phyloP scores from a whole-genome alignment of 345 rosid genomes.

The Salix udensis region DNA sequence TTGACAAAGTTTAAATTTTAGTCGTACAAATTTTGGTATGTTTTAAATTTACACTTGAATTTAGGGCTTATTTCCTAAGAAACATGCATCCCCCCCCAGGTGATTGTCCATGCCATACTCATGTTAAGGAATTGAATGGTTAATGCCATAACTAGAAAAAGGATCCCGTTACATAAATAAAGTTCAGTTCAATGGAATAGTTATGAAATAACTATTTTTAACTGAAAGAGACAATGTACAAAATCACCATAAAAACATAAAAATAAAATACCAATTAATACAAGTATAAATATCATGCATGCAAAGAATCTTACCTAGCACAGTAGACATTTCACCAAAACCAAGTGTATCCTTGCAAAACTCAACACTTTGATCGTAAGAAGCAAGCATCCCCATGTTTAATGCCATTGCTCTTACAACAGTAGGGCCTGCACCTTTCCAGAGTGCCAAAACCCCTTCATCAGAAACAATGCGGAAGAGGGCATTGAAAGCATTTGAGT shows the following conservation, averaged over 20 bases:
- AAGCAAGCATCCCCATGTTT: slow-evolving; percentile 99
- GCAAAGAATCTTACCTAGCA: slow-evolving; percentile 38
- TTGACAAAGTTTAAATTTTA: no score
- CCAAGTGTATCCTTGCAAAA: slow-evolving; percentile 76
- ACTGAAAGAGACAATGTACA: background rate
- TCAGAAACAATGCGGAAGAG: slow-evolving; percentile 74
- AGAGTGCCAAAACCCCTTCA: slow-evolving; percentile 92
- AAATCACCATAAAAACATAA: background rate
- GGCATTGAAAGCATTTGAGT: slow-evolving; percentile 92
- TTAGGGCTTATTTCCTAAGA: no score
- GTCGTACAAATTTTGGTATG: no score
- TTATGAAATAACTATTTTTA: no score
- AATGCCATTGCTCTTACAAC: slow-evolving; percentile 99
- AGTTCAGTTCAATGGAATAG: no score
- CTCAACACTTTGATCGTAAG: slow-evolving; percentile 95
- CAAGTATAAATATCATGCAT: background rate
- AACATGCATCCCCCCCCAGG: background rate
- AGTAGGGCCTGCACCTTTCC: slow-evolving; percentile 99
- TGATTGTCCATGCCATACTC: background rate
- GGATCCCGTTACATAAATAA: no score
- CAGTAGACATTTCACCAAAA: slow-evolving; percentile 67
- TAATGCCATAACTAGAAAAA: background rate
- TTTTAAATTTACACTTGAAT: no score
- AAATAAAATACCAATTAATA: background rate
- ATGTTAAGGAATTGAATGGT: background rate